A percentile compares a stretch with the other conserved stretches of the same genome.
These are phyloP conservation scores for Metarhizium robertsii DNA, from an alignment of 2,329 filamentous ascomycete species.

Conservation along the genomic window DNA sequence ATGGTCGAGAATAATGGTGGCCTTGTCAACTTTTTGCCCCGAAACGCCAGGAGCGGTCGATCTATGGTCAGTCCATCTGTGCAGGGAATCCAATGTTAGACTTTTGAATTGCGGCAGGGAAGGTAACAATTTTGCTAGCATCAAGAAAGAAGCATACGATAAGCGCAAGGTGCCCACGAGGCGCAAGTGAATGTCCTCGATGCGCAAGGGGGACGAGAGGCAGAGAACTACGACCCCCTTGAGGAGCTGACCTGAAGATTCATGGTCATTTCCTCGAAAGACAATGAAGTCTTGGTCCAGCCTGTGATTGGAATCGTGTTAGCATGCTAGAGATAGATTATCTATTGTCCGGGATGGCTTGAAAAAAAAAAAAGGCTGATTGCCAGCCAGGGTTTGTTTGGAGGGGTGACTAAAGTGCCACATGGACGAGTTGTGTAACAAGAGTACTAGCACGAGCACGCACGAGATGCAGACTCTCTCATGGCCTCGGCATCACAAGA, in stretches of 20 bases:
- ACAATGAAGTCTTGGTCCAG: slow-evolving; percentile 73
- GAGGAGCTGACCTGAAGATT: slow-evolving; percentile 65
- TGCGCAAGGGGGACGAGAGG: slow-evolving; percentile 56
- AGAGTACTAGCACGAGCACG: no score
- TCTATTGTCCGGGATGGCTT: not conserved
- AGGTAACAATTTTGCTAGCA: slow-evolving; percentile 1
- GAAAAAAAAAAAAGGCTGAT: no score
- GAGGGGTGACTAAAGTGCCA: no score
- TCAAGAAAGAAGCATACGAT: slow-evolving; percentile 39
- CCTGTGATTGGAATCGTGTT: slow-evolving; percentile 29
- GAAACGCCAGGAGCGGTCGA: slow-evolving; percentile 49
- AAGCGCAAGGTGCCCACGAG: slow-evolving; percentile 58
- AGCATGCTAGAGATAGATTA: not conserved
- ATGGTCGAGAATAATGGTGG: slow-evolving; percentile 54
- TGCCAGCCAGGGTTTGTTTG: no score
- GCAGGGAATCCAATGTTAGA: slow-evolving; percentile 6
- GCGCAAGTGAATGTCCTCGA: slow-evolving; percentile 65
- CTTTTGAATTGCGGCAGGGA: slow-evolving; percentile 1
- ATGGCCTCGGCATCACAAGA: not conserved
- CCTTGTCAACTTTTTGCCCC: slow-evolving; percentile 50
- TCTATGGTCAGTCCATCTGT: slow-evolving; percentile 42
- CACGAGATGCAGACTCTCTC: no score
- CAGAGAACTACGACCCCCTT: slow-evolving; percentile 68
- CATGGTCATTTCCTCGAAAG: slow-evolving; percentile 64
- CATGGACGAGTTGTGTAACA: no score